These are phyloP conservation scores for Aspergillus aculeatus DNA, from an alignment of 2,329 filamentous ascomycete genomes.

Conservation along the genomic window DNA sequence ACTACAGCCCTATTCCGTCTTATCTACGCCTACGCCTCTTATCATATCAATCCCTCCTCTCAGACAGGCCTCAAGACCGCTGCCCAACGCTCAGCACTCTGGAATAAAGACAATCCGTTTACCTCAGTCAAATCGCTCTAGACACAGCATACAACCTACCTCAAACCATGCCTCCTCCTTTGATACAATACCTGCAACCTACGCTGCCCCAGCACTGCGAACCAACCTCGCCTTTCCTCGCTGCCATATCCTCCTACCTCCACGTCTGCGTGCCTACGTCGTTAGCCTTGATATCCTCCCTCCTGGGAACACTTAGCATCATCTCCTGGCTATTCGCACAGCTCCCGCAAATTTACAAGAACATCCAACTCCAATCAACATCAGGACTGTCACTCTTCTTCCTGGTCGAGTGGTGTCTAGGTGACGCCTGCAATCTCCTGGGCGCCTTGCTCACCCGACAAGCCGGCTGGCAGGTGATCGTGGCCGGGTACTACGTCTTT, in stretches of 20 bases:
- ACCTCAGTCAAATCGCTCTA: neutral
- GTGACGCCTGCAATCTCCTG: slow-evolving; percentile 62
- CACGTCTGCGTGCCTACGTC: slow-evolving; percentile 64
- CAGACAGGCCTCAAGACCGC: neutral
- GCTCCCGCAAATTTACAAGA: slow-evolving; percentile 68
- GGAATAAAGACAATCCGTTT: neutral
- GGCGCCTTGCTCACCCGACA: slow-evolving; percentile 64
- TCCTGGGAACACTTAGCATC: slow-evolving; percentile 62
- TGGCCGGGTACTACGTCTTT: slow-evolving; percentile 65
- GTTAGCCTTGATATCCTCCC: slow-evolving; percentile 60
- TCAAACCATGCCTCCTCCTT: slow-evolving; percentile 30
- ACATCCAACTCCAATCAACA: slow-evolving; percentile 62
- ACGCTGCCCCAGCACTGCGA: slow-evolving; percentile 59
- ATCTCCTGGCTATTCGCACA: slow-evolving; percentile 68
- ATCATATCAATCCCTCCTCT: slow-evolving; percentile 7
- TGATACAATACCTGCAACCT: slow-evolving; percentile 27
- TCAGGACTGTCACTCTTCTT: slow-evolving; percentile 66
- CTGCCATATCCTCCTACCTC: slow-evolving; percentile 57
- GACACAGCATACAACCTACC: neutral
- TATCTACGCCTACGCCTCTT: slow-evolving; percentile 2
- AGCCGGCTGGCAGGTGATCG: slow-evolving; percentile 64
- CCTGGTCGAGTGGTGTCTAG: slow-evolving; percentile 64
- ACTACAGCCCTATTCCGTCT: neutral
- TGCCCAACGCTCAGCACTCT: neutral
- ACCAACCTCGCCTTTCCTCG: slow-evolving; percentile 58